Evolutionary conservation across 495 filamentous ascomycete genomes (phyloP), one percentile per base, ranked within the genome.

Genomic region (Halenospora varia): DNA sequence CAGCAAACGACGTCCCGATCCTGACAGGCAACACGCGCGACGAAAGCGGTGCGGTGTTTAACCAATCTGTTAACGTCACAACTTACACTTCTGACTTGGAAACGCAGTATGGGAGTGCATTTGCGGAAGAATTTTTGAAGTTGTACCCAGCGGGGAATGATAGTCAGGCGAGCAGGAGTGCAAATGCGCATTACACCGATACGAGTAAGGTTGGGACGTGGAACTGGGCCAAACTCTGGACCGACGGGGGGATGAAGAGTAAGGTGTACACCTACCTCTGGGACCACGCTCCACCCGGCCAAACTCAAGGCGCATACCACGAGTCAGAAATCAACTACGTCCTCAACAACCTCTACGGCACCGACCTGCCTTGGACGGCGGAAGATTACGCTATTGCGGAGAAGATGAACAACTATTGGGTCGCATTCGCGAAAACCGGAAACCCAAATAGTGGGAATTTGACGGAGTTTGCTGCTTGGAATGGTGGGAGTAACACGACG

Each of bases 391-490:
- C 20, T 24, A 56, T 61, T 48, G 59, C 59, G 22, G n/a, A 44
- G 41, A 61, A 52, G 53, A 61, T 61, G 53, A 48, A 25, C 22
- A 25, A 10, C 8, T 61, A 61, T 24, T 61, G 59, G 59, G 59
- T 42, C n/a, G 57, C 56, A 23, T 61, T 61, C 53, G 59, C 59
- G 15, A 53, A 39, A 41, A 61, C 53, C 1, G 59, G 53, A 17
- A 53, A 61, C 22, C 59, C 53, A 39, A 61, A 61, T 53, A 39
- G 20, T 10, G 53, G 58, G 19, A 55, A 56, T 15, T 29, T 55
- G 51, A 55, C 26, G 2, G 13, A 48, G 10, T 20, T 42, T 1
- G 41, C 49, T 11, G 15, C 13, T 3, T 19, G 29, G 15, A 23
- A 1, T n/a, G 17, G 11, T 13, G 23, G 26, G 13, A 26, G 2